Base-by-base conservation (phyloP, 2,329 filamentous ascomycete species). In the Phyllosticta capitalensis region DNA sequence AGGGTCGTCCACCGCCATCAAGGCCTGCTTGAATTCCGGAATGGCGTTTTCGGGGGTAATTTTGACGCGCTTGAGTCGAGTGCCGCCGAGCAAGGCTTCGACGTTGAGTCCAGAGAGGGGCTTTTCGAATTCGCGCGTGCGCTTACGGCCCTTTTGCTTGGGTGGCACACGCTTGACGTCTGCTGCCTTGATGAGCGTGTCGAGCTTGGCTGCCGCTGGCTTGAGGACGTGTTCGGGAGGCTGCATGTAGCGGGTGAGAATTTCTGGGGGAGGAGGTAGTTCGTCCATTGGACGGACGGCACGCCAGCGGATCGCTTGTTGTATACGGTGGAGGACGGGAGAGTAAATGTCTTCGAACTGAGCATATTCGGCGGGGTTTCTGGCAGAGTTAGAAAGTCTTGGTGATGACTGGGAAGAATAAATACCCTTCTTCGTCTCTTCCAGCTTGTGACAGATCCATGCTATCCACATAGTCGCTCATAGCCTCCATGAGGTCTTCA, bases 101-200 rank as follows among this genome's bases (percentile, higher is more conserved):
- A 97, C 82, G 66, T 97, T 89, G 49, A 99, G 85, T 20, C 92
- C 92, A 0, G 92, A 97, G 9, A 96, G 82, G 0, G 94, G 94
- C 66, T 92, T 92, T 61, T 87, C 81, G 0, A 81, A 75, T 28
- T 95, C 85, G 64, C 83, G 62, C 52, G 81, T 79, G 45, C 79
- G 78, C 67, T 87, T 87, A 62, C 85, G 86, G 38, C 88, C 86
- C 71, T 90, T 90, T 49, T 81, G 81, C 71, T 91, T 94, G 0
- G 87, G 85, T 7, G 90, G 89, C 0, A 96, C 90, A 85, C 86
- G 87, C 76, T 96, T 96, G 62, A 99, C 85, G 62, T 90, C 85
- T 20, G 90, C 88, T 12, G 80, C 81, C 52, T 81, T 74, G 61
- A 89, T 83, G 9, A 97, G 79, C 14, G 78, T 76, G 2, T 86